phyloP scores from a whole-genome alignment of 1,139 yeast genomes.

The Pichia sp. region DNA sequence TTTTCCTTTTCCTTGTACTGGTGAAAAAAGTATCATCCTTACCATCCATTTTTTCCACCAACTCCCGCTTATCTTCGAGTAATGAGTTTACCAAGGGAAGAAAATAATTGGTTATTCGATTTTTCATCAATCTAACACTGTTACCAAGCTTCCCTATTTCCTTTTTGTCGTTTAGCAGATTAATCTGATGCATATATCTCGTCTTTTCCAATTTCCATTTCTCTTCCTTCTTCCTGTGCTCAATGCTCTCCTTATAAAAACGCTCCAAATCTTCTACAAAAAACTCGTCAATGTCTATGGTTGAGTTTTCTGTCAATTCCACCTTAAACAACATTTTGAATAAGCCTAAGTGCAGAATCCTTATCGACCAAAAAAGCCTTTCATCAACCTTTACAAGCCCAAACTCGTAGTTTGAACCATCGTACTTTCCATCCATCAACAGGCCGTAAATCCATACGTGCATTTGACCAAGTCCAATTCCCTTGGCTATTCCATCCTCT shows the following conservation, averaged over 20 bases:
- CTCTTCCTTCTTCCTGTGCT: not conserved
- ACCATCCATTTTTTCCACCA: not conserved
- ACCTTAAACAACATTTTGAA: constrained; percentile 6
- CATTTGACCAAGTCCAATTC: not conserved
- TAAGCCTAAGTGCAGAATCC: constrained; percentile 9
- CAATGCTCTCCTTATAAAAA: not conserved
- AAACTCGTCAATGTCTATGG: constrained; percentile 13
- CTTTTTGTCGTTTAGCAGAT: constrained; percentile 4
- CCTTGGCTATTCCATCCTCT: not conserved
- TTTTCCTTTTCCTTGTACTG: constrained; percentile 4
- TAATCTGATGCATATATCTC: constrained; percentile 1
- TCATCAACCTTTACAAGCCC: not conserved
- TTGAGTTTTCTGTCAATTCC: not conserved
- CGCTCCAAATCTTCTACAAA: constrained; percentile 13
- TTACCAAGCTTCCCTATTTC: constrained; percentile 5
- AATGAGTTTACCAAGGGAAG: constrained; percentile 13
- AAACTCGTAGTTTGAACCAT: constrained; percentile 8
- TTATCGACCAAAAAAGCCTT: constrained; percentile 2
- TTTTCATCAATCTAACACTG: constrained; percentile 9
- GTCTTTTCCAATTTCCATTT: constrained; percentile 4
- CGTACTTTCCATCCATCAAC: constrained; percentile 8
- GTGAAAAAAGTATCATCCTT: constrained; percentile 1
- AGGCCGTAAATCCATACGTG: constrained; percentile 13
- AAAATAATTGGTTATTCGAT: constrained; percentile 6
- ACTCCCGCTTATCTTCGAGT: constrained; percentile 1